These are phyloP conservation scores for Cenococcum geophilum DNA, from an alignment of 495 filamentous ascomycete genomes.

Conservation along the genomic window DNA sequence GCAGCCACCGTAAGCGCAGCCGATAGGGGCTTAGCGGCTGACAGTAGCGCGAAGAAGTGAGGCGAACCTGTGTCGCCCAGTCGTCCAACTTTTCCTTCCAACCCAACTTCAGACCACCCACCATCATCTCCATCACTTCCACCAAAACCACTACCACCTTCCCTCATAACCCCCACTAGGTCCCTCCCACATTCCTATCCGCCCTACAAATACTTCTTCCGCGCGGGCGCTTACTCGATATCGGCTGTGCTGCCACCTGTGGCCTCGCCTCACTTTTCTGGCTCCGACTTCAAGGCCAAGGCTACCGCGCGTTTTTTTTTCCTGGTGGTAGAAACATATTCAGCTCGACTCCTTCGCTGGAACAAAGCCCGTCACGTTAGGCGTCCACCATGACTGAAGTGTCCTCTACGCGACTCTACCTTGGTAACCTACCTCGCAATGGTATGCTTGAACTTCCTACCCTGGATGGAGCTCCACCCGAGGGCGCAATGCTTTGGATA, in stretches of 20 bases:
- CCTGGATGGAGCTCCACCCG: slow-evolving; percentile 15
- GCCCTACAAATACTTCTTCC: background rate
- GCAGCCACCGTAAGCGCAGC: background rate
- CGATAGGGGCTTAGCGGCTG: background rate
- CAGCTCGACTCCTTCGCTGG: background rate
- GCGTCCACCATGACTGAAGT: slow-evolving; percentile 59
- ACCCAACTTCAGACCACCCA: background rate
- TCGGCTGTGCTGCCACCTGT: background rate
- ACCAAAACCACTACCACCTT: background rate
- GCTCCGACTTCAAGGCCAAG: slow-evolving; percentile 2
- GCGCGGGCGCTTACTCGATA: background rate
- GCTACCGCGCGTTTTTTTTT: background rate
- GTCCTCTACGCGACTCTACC: slow-evolving; percentile 87
- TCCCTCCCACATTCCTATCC: background rate
- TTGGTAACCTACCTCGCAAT: slow-evolving; percentile 94
- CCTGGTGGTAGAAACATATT: background rate
- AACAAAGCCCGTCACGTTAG: background rate
- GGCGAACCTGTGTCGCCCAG: background rate
- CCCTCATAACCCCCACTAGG: background rate
- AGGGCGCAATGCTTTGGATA: slow-evolving; percentile 16
- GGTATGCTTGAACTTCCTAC: slow-evolving; percentile 58
- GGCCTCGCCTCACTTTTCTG: slow-evolving; percentile 1
- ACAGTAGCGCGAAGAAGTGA: background rate
- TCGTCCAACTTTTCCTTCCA: background rate
- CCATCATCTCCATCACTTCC: background rate